A percentile compares a stretch with the other conserved stretches of the same genome.
Evolutionary conservation across 2,329 filamentous ascomycete species (phyloP).

Genomic region (Bimuria novae-zelandiae): DNA sequence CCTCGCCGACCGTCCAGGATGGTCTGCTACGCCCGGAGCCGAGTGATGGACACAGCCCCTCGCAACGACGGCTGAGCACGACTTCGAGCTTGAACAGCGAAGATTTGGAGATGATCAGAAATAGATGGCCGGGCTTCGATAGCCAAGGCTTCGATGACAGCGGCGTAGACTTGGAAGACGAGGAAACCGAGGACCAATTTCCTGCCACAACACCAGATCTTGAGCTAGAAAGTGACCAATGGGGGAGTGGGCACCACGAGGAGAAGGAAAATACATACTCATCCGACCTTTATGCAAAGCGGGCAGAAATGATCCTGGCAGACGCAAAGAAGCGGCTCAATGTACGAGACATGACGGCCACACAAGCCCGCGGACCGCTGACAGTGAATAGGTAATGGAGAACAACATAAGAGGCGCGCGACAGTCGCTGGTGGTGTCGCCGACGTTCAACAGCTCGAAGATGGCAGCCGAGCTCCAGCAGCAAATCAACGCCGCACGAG

Average conservation of each 20-base stretch:
- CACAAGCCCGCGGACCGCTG: conserved; percentile 21
- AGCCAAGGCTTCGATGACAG: conserved; percentile 40
- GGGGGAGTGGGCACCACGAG: conserved; percentile 45
- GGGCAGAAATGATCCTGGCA: conserved; percentile 87
- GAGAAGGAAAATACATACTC: conserved; percentile 67
- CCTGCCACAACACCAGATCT: conserved; percentile 24
- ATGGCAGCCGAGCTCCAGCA: conserved; percentile 38
- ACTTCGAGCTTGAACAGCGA: conserved; percentile 51
- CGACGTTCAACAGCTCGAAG: conserved; percentile 53
- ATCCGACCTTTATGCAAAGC: conserved; percentile 60
- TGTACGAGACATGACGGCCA: conserved; percentile 57
- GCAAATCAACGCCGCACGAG: conserved; percentile 40
- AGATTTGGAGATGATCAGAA: conserved; percentile 47
- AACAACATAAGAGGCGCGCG: conserved; percentile 83
- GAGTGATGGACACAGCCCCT: conserved; percentile 23
- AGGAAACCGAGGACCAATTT: conserved; percentile 37
- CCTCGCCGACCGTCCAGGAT: conserved; percentile 38
- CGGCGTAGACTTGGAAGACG: conserved; percentile 40
- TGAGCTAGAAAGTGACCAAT: conserved; percentile 44
- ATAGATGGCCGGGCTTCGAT: conserved; percentile 43
- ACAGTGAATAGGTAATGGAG: conserved; percentile 77
- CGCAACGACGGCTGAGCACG: conserved; percentile 36
- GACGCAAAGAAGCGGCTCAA: conserved; percentile 90
- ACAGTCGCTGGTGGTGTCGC: conserved; percentile 63
- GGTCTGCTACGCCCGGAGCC: conserved; percentile 23